Evolutionary conservation across 257 asterid species (phyloP), one percentile per base, ranked within the genome.

Genomic region (Solanum dulcamara): DNA sequence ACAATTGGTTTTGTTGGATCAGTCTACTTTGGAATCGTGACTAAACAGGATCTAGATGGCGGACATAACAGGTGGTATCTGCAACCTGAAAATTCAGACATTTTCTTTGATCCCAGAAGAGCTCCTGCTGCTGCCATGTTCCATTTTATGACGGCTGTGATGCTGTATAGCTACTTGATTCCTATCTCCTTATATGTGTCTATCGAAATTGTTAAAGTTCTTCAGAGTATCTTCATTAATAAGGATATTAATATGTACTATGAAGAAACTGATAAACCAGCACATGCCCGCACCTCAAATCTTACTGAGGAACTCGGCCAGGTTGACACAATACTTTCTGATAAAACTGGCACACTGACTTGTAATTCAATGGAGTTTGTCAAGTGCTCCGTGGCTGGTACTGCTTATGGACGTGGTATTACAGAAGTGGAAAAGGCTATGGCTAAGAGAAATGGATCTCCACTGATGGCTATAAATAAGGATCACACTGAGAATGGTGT

Each of bases 311-410:
- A 96, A 60, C 89, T 96, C 7, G 99, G 99, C 42, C 99, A 96
- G 87, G 98, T 96, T 46, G 86, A 94, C 67, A 96, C 99, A 0
- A 90, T 96, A 30, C 98, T 96, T 81, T 96, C 99, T 7, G 99
- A 96, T 82, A 96, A 96, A 86, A 96, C 99, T 0, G 99, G 99
- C 14, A 96, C 99, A 4, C 85, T 96, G 88, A 96, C 99, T 55
- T 93, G 97, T 86, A 96, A 96, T 83, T 93, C 97, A 6, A 96
- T 96, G 99, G 99, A 96, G 90, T 96, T 96, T 86, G 92, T 96
- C 33, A 96, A 96, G 90, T 96, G 98, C 85, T 93, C 98, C 0
- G 87, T 94, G 42, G 97, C 95, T n/a, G 99, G 98, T 20, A 92
- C 92, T 44, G 97, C 97, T 81, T 94, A 96, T 81, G 99, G 98